phyloP scores from a whole-genome alignment of 2,329 filamentous ascomycete genomes.

The Xylariaceae sp. region DNA sequence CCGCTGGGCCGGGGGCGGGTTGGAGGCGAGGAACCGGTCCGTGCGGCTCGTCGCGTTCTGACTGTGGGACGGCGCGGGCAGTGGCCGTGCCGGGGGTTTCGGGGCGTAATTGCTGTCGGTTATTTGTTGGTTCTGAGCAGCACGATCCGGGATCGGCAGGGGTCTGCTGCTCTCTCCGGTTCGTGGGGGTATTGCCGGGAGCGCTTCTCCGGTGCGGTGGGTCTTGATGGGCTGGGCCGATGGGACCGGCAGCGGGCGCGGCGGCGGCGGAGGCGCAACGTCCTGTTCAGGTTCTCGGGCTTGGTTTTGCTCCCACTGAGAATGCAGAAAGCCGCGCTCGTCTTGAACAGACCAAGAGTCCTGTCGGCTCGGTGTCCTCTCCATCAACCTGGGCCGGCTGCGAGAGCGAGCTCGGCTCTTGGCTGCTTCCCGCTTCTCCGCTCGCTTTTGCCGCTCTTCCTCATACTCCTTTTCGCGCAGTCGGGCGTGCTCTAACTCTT shows the following conservation, averaged over 20 bases:
- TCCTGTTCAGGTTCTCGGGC: slow-evolving; percentile 20
- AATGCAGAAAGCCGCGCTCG: slow-evolving; percentile 56
- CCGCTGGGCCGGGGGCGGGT: slow-evolving; percentile 39
- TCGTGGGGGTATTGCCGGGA: slow-evolving; percentile 29
- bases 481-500: slow-evolving; percentile 55
- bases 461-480: slow-evolving; percentile 58
- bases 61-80: slow-evolving; percentile 19
- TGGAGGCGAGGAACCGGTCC: slow-evolving; percentile 49
- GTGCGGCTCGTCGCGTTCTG: slow-evolving; percentile 37
- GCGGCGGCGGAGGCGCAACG: slow-evolving; percentile 19
- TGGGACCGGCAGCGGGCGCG: slow-evolving; percentile 36
- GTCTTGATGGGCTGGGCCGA: slow-evolving; percentile 22
- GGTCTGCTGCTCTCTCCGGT: slow-evolving; percentile 41
- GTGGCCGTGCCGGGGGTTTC: slow-evolving; percentile 15
- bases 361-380: slow-evolving; percentile 43
- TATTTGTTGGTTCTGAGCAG: slow-evolving; percentile 13
- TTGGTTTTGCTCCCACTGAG: slow-evolving; percentile 40
- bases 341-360: slow-evolving; percentile 54
- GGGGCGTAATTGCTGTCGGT: slow-evolving; percentile 19
- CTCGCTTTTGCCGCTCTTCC: slow-evolving; percentile 45
- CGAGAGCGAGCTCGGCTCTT: slow-evolving; percentile 33
- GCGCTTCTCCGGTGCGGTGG: slow-evolving; percentile 19
- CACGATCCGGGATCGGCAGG: slow-evolving; percentile 39
- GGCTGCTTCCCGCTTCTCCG: slow-evolving; percentile 22
- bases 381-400: slow-evolving; percentile 29